Base-by-base conservation (phyloP, 352 stramenopile genomes). In the Phytophthora agathidicida region DNA sequence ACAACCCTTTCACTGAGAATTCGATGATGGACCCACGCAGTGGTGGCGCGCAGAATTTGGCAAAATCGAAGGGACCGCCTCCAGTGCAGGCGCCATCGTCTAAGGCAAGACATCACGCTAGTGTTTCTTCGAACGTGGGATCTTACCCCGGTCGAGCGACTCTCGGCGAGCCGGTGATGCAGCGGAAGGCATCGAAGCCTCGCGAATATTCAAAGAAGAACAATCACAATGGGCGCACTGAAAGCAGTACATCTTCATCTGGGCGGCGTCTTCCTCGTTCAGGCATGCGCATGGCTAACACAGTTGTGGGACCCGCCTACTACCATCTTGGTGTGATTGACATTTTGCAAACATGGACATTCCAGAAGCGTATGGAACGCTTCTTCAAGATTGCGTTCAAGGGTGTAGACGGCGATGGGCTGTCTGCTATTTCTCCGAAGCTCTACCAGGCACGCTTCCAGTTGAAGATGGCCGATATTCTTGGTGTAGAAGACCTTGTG, bases 241-340 rank as follows among this genome's bases (percentile, higher is more conserved):
- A 64, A 33, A 92, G 83, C 59, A 92, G 83, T 46, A 81, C 80
- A 4, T 91, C 83, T 7, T 92, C 82, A 3, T 94, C 84, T 13
- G 82, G 84, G 22, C 68, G 84, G 11, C 79, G 77, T 11, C 62
- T 91, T 36, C 86, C 86, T 1, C 77, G 86, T 3, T 92, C 81
- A 19, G 86, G 86, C 13, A 96, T 96, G 82, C 84, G 86, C 10
- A 82, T 91, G 46, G 81, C 83, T 26, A 94, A 94, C 62, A 92
- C 86, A 10, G 85, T 97, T 14, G 86, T 95, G 2, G 88, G 87
- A 1, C 89, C 89, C 7, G 87, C 85, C 36, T 93, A 95, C 65
- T 97, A 97, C 58, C 87, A 96, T 61, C 63, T 97, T 33, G 90
- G 90, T 30, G 63, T 97, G 37, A 96, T 97, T 54, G 90, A 97